These are phyloP conservation scores for Exophiala mesophila DNA, from an alignment of 2,329 filamentous ascomycete species.

Conservation along the genomic window DNA sequence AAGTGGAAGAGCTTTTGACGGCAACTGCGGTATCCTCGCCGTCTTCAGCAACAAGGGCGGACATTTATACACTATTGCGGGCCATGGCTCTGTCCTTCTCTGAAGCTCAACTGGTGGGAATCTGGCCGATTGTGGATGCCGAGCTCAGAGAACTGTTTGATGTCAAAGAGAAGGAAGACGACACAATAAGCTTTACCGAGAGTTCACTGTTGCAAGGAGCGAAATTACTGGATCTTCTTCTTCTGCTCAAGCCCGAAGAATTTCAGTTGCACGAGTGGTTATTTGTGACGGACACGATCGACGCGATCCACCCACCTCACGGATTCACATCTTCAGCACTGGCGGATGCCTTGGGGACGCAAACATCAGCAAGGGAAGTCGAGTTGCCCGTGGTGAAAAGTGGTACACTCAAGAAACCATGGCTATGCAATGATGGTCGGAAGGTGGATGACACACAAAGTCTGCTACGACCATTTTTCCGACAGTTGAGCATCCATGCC, in stretches of 20 bases:
- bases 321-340: slow-evolving; percentile 67
- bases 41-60: slow-evolving; percentile 80
- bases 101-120: slow-evolving; percentile 69
- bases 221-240: slow-evolving; percentile 85
- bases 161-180: slow-evolving; percentile 53
- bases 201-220: slow-evolving; percentile 77
- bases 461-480: slow-evolving; percentile 81
- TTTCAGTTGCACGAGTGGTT: slow-evolving; percentile 99
- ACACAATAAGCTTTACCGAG: slow-evolving; percentile 70
- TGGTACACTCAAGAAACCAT: slow-evolving; percentile 35
- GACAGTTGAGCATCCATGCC: slow-evolving; percentile 82
- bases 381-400: slow-evolving; percentile 18
- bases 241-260: slow-evolving; percentile 83
- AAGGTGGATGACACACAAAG: slow-evolving; percentile 64
- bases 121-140: slow-evolving; percentile 86
- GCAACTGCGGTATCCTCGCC: slow-evolving; percentile 86
- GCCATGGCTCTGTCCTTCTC: slow-evolving; percentile 75
- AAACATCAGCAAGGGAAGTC: slow-evolving; percentile 10
- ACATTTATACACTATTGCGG: slow-evolving; percentile 83
- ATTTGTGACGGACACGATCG: slow-evolving; percentile 93
- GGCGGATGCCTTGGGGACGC: slow-evolving; percentile 51
- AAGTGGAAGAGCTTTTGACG: slow-evolving; percentile 76
- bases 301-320: slow-evolving; percentile 80
- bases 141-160: slow-evolving; percentile 68
- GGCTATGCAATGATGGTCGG: slow-evolving; percentile 45